These are phyloP conservation scores for Lentinula boryana DNA, from an alignment of 768 basidiomycete genomes.

Conservation along the genomic window DNA sequence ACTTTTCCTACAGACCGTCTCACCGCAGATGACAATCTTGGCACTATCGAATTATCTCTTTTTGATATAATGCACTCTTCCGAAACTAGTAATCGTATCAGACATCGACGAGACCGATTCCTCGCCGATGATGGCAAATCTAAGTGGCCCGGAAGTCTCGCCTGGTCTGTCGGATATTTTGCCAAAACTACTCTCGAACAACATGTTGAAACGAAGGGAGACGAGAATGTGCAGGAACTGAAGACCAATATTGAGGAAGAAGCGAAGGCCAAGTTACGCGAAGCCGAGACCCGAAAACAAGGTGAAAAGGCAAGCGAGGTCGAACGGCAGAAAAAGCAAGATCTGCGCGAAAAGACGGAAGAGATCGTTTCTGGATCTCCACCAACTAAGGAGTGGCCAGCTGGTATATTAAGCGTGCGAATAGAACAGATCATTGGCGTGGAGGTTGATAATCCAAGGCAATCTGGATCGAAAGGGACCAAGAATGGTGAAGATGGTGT, in stretches of 20 bases:
- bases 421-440: conserved; percentile 64
- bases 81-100: conserved; percentile 39
- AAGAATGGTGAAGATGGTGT: conserved; percentile 53
- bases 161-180: conserved; percentile 50
- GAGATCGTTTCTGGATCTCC: conserved; percentile 38
- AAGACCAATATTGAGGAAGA: conserved; percentile 26
- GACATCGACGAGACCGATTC: conserved; percentile 40
- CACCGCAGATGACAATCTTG: conserved; percentile 44
- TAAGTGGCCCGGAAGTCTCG: conserved; percentile 28
- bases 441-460: conserved; percentile 50
- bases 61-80: conserved; percentile 24
- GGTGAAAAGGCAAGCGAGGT: conserved; percentile 23
- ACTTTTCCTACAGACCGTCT: conserved; percentile 25
- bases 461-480: conserved; percentile 45
- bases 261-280: conserved; percentile 28
- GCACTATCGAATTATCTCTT: conserved; percentile 38
- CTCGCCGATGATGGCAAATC: conserved; percentile 21
- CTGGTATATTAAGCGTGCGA: conserved; percentile 59
- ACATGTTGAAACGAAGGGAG: conserved; percentile 22
- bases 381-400: conserved; percentile 57
- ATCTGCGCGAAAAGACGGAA: conserved; percentile 26
- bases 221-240: conserved; percentile 18
- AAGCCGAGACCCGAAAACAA: conserved; percentile 2
- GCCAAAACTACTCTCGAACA: conserved; percentile 39
- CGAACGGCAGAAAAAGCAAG: conserved; percentile 28